Percentiles rank a stretch among this genome's conserved stretches.
Evolutionary conservation across 805 yeast species (phyloP).

Genomic region (Maudiozyma bulderi): DNA sequence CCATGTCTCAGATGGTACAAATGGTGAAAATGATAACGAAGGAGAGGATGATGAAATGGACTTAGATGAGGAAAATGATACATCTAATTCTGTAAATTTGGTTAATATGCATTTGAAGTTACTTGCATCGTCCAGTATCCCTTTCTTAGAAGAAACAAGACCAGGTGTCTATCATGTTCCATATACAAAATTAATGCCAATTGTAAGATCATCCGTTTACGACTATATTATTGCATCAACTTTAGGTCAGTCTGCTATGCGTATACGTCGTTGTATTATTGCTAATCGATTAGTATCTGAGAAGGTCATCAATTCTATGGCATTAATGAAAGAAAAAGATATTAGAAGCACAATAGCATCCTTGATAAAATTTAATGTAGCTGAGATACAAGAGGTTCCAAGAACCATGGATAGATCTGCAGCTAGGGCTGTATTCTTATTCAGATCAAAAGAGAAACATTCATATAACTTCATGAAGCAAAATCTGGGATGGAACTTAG

Average conservation of each 20-base stretch:
- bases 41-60: slow-evolving; percentile 22
- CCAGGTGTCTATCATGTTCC: slow-evolving; percentile 57
- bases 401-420: slow-evolving; percentile 88
- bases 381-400: slow-evolving; percentile 91
- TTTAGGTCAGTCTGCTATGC: slow-evolving; percentile 55
- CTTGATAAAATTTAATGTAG: slow-evolving; percentile 56
- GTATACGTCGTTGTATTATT: slow-evolving; percentile 71
- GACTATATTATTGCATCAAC: slow-evolving; percentile 52
- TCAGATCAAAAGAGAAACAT: slow-evolving; percentile 54
- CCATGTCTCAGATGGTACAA: slow-evolving; percentile 10
- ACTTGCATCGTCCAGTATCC: slow-evolving; percentile 40
- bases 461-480: slow-evolving; percentile 40
- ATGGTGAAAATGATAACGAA: slow-evolving; percentile 12
- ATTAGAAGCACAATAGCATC: slow-evolving; percentile 63
- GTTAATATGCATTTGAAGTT: slow-evolving; percentile 63
- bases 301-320: slow-evolving; percentile 64
- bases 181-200: slow-evolving; percentile 39
- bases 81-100: slow-evolving; percentile 25
- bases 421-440: slow-evolving; percentile 73
- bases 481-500: slow-evolving; percentile 38
- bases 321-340: slow-evolving; percentile 67
- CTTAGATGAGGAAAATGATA: slow-evolving; percentile 26
- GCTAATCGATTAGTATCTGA: slow-evolving; percentile 70
- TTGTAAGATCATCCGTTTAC: slow-evolving; percentile 40
- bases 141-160: slow-evolving; percentile 51